These are phyloP conservation scores for Tricholoma hemisulphureum DNA, from an alignment of 768 basidiomycete genomes.

Conservation along the genomic window DNA sequence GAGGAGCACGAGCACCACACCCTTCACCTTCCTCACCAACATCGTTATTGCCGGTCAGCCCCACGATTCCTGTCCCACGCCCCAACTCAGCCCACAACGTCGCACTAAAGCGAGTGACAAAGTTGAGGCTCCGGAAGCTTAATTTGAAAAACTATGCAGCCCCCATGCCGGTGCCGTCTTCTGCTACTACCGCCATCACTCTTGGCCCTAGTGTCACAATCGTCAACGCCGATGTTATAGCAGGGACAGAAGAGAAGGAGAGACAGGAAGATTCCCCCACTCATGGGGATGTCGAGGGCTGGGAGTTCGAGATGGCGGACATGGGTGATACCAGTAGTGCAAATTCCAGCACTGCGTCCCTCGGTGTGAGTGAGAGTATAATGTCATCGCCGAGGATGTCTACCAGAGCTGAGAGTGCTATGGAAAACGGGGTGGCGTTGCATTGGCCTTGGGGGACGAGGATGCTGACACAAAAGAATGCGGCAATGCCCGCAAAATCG, in stretches of 20 bases:
- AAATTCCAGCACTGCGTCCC: too few relatives aligned
- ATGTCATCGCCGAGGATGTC: constrained; percentile 28
- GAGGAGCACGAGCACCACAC: constrained; percentile 1
- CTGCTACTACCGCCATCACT: not conserved
- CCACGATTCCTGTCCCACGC: not conserved
- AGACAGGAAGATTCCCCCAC: too few relatives aligned
- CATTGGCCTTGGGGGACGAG: constrained; percentile 19
- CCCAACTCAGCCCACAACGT: not conserved
- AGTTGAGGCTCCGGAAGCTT: constrained; percentile 36
- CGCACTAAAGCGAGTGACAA: constrained; percentile 30
- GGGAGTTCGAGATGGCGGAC: constrained; percentile 12
- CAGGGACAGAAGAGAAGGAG: not conserved
- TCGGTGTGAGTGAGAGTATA: too few relatives aligned
- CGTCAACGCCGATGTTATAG: not conserved
- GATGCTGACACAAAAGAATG: not conserved
- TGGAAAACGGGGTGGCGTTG: constrained; percentile 4
- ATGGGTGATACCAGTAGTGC: too few relatives aligned
- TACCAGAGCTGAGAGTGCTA: not conserved
- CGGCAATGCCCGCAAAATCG: too few relatives aligned
- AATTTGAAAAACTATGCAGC: constrained; percentile 52
- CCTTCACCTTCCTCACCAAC: not conserved
- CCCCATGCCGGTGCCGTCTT: constrained; percentile 22
- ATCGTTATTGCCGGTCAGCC: not conserved
- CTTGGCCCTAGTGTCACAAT: too few relatives aligned
- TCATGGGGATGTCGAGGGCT: not conserved